Conservation (phyloP, 768 basidiomycete genomes). For the Sistotremastrum niveocremeum region DNA sequence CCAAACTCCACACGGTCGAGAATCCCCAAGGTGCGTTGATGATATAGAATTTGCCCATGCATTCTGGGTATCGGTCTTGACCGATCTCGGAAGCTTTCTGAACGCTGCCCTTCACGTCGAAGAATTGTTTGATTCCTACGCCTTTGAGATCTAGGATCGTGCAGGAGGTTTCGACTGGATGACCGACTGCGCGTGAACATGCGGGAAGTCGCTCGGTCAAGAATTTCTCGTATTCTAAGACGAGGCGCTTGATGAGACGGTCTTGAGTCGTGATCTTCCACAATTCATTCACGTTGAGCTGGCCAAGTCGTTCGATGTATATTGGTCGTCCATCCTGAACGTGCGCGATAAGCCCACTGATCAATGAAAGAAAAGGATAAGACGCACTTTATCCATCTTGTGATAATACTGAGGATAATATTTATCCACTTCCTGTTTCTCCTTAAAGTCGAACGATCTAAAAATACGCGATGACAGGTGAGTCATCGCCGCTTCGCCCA, state of each 20-base stretch:
- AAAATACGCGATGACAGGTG: slow-evolving; percentile 1
- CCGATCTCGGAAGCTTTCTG: slow-evolving; percentile 61
- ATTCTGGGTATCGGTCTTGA: slow-evolving; percentile 85
- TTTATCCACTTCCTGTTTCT: slow-evolving; percentile 72
- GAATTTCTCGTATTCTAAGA: slow-evolving; percentile 89
- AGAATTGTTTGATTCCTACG: slow-evolving; percentile 60
- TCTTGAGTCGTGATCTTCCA: slow-evolving; percentile 75
- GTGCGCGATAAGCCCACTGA: not conserved
- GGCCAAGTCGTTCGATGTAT: slow-evolving; percentile 88
- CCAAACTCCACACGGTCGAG: slow-evolving; percentile 70
- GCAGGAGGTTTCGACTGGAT: slow-evolving; percentile 93
- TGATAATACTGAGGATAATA: slow-evolving; percentile 96
- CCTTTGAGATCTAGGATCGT: slow-evolving; percentile 81
- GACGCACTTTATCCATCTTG: slow-evolving; percentile 76
- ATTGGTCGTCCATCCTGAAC: slow-evolving; percentile 83
- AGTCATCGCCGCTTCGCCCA: not conserved
- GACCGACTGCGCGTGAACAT: slow-evolving; percentile 54
- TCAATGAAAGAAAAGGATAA: not conserved
- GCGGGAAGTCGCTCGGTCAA: slow-evolving; percentile 69
- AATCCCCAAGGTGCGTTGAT: slow-evolving; percentile 96
- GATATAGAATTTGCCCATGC: slow-evolving; percentile 98
- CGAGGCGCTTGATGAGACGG: slow-evolving; percentile 77
- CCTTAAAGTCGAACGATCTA: slow-evolving; percentile 79
- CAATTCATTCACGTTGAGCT: slow-evolving; percentile 75
- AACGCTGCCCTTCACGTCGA: slow-evolving; percentile 88